Evolutionary conservation across 2,329 filamentous ascomycete genomes (phyloP), one percentile per base, ranked within the genome.

Genomic region (Fusarium subtropicale): DNA sequence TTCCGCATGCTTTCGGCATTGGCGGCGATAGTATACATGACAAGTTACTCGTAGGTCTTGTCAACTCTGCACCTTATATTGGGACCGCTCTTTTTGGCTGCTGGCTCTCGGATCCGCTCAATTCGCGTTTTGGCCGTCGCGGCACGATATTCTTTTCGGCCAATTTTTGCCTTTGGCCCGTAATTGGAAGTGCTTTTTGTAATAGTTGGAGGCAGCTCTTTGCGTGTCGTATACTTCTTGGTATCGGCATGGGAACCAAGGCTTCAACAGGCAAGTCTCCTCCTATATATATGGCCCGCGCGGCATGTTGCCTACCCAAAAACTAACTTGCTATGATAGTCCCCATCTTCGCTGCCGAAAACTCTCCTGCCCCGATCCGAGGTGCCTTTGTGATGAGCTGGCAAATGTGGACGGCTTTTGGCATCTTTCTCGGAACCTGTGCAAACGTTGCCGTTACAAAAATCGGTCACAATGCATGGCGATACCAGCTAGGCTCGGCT

Each of bases 351-450:
- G 89, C 91, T 0, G 91, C 92, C 3, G 92, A 94, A 77, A 92
- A 88, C 59, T 87, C 89, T 0, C 91, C 91, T 0, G 88, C 91
- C 2, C 78, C 83, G 2, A 90, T 93, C 56, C 87, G 91, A 75
- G 91, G 91, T 68, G 91, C 90, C 10, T 83, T 96, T 20, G 91
- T 94, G 67, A 95, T 95, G 92, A 90, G 89, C 66, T 95, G 92
- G 92, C 81, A 94, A 79, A 81, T 91, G 78, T 91, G 88, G 87
- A 89, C 85, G 4, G 85, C 85, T 3, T 87, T 89, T 73, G 87
- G 87, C 46, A 89, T 89, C 67, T 84, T 88, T 70, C 78, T 88
- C 18, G 89, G 89, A 31, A 90, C 86, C 53, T 86, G 83, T 52
- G 85, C 85, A 64, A 89, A 90, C 83, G 77, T 88, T 82, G 78